phyloP scores from a whole-genome alignment of 2,329 filamentous ascomycete species.

The Alternaria tenuissima region DNA sequence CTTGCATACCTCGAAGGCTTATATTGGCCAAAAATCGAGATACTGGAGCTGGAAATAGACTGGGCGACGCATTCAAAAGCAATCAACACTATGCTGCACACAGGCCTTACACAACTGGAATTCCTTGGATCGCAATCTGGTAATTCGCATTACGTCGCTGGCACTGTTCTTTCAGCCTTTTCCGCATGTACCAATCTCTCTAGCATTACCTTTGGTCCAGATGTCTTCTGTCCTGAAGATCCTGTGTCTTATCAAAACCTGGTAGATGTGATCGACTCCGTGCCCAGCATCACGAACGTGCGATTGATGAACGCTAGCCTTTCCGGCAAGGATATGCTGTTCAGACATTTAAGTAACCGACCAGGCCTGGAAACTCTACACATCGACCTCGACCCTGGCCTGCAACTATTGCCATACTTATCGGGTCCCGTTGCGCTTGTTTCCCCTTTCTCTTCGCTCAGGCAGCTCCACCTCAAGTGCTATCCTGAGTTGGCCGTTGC shows the following conservation, averaged over 20 bases:
- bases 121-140: constrained; percentile 36
- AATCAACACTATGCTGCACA: constrained; percentile 35
- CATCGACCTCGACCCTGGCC: constrained; percentile 43
- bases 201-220: constrained; percentile 38
- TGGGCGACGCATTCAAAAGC: constrained; percentile 29
- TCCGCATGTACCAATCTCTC: constrained; percentile 34
- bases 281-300: constrained; percentile 31
- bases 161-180: constrained; percentile 33
- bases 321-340: constrained; percentile 36
- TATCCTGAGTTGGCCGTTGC: constrained; percentile 45
- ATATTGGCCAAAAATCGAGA: constrained; percentile 41
- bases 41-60: constrained; percentile 42
- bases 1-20: constrained; percentile 37
- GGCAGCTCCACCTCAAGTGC: constrained; percentile 38
- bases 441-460: constrained; percentile 33
- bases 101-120: constrained; percentile 36
- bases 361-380: constrained; percentile 36
- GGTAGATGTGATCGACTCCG: constrained; percentile 28
- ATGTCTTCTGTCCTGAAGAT: constrained; percentile 27
- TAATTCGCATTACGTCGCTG: constrained; percentile 31
- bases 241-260: constrained; percentile 34
- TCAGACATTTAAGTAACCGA: constrained; percentile 37
- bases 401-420: constrained; percentile 34
- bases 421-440: constrained; percentile 23
- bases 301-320: constrained; percentile 37